These are phyloP conservation scores for Naganishia randhawae DNA, from an alignment of 768 basidiomycete species.

Conservation along the genomic window DNA sequence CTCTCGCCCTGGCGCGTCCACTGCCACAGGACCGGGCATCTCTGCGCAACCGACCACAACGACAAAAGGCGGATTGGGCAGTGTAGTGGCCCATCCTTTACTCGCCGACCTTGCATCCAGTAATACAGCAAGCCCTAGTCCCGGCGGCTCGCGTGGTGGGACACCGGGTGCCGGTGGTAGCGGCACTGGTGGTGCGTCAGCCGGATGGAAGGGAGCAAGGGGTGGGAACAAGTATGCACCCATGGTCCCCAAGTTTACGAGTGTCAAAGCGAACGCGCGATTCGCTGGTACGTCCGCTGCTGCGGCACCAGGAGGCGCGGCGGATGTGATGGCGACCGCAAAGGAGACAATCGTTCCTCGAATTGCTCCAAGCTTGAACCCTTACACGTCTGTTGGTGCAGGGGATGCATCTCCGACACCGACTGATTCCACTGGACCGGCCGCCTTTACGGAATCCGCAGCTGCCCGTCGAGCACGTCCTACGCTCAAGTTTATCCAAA, in stretches of 20 bases:
- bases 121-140: not conserved
- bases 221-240: conserved; percentile 83
- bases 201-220: conserved; percentile 69
- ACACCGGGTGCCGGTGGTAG: conserved; percentile 1
- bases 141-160: not conserved
- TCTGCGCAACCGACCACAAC: conserved; percentile 43
- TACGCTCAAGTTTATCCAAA: conserved; percentile 78
- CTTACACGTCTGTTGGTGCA: conserved; percentile 61
- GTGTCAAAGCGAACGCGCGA: conserved; percentile 65
- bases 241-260: conserved; percentile 98
- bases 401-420: conserved; percentile 28
- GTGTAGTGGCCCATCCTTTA: conserved; percentile 16
- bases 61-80: conserved; percentile 36
- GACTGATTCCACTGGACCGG: conserved; percentile 60
- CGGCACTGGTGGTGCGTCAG: conserved; percentile 50
- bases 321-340: not conserved
- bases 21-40: too few species aligned
- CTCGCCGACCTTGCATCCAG: conserved; percentile 5
- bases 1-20: conserved; percentile 62
- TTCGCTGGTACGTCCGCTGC: conserved; percentile 34
- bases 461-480: conserved; percentile 45
- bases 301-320: conserved; percentile 37
- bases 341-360: conserved; percentile 41
- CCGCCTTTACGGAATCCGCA: conserved; percentile 63
- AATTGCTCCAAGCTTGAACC: conserved; percentile 58